Percentiles rank a stretch among this genome's conserved stretches.
These are phyloP conservation scores for Inga leiocalycina DNA, from an alignment of 306 rosid species.

Conservation along the genomic window DNA sequence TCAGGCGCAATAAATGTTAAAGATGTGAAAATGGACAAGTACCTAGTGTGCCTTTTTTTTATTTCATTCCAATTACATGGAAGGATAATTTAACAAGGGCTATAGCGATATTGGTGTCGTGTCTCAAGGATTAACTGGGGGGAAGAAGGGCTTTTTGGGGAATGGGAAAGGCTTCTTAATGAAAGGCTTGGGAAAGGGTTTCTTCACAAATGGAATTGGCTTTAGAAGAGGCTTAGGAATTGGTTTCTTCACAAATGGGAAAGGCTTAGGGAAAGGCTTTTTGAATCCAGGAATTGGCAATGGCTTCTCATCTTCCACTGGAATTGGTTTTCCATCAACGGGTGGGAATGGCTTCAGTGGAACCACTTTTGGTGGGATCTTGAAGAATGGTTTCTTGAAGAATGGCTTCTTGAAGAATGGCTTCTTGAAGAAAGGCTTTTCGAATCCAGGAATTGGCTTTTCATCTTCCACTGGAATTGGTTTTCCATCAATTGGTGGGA, in stretches of 20 bases:
- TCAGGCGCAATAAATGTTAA: not conserved
- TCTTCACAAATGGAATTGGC: slow-evolving; percentile 8
- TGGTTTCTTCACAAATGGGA: slow-evolving; percentile 17
- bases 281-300: not conserved
- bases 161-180: slow-evolving; percentile 5
- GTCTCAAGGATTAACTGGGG: slow-evolving; percentile 1
- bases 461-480: not conserved
- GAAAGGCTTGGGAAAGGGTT: slow-evolving; percentile 5
- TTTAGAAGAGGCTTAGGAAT: slow-evolving; percentile 10
- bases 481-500: not conserved
- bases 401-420: too few relatives aligned
- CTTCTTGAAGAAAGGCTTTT: not conserved
- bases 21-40: not conserved
- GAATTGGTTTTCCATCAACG: not conserved
- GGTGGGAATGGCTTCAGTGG: not conserved
- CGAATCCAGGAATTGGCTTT: not conserved
- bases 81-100: not conserved
- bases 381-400: too few relatives aligned
- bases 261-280: not conserved
- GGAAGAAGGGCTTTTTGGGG: slow-evolving; percentile 25
- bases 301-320: not conserved
- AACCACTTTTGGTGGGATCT: not conserved
- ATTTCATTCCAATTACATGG: not conserved
- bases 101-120: not conserved
- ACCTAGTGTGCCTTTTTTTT: not conserved